Percentiles rank a stretch among this genome's conserved stretches.
Evolutionary conservation across 306 rosid genomes (phyloP).

Genomic region (Alnus rubra): DNA sequence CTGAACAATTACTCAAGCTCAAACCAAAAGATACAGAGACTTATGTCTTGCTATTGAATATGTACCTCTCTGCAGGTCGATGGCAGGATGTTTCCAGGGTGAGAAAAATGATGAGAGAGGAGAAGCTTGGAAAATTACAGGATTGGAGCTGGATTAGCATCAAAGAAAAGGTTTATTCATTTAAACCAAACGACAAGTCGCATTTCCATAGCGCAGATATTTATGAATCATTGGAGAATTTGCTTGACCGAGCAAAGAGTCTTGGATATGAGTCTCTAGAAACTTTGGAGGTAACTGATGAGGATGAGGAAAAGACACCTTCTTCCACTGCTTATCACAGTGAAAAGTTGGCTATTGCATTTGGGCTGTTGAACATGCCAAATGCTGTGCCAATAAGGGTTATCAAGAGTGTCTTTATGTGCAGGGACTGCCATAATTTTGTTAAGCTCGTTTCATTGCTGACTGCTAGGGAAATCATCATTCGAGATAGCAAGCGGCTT

Average conservation of each 20-base stretch:
- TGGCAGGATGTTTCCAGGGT: conserved; percentile 67
- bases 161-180: conserved; percentile 65
- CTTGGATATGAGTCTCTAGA: conserved; percentile 61
- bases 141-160: conserved; percentile 96
- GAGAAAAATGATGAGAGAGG: conserved; percentile 70
- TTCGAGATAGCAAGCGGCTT: conserved; percentile 74
- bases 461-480: conserved; percentile 64
- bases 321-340: conserved; percentile 59
- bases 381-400: conserved; percentile 55
- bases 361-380: conserved; percentile 64
- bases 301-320: conserved; percentile 42
- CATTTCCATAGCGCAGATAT: conserved; percentile 36
- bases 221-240: conserved; percentile 49
- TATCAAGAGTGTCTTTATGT: conserved; percentile 68
- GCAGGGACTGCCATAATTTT: conserved; percentile 82
- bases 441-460: conserved; percentile 50
- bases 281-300: conserved; percentile 49
- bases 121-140: conserved; percentile 53
- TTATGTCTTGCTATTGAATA: conserved; percentile 54
- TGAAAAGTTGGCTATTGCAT: conserved; percentile 77
- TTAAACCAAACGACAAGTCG: conserved; percentile 61
- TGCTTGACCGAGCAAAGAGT: conserved; percentile 53
- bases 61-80: conserved; percentile 60
- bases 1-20: conserved; percentile 71
- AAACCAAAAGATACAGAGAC: conserved; percentile 65